A percentile compares a stretch with the other conserved stretches of the same genome.
Evolutionary conservation across 2,329 filamentous ascomycete species (phyloP).

Genomic region (Cladosporium sp.): DNA sequence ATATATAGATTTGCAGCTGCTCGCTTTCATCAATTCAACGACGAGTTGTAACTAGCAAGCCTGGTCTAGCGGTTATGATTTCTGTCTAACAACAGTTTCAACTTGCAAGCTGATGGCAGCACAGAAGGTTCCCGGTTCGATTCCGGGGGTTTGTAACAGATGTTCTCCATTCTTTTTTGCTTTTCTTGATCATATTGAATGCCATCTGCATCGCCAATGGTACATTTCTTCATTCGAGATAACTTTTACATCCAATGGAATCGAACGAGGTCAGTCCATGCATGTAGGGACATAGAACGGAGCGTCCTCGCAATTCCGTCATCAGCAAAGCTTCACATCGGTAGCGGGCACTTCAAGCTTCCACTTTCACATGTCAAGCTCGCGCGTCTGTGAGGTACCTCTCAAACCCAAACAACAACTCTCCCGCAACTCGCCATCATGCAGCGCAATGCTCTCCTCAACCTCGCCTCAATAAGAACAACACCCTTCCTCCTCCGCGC

Average conservation of each 20-base stretch:
- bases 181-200: background rate
- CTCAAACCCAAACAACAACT: background rate
- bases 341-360: background rate
- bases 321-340: too few species aligned
- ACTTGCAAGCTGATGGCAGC: conserved; percentile 6
- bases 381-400: background rate
- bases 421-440: background rate
- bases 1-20: background rate
- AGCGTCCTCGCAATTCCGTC: too few species aligned
- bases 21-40: background rate
- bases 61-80: conserved; percentile 12
- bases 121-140: conserved; percentile 11
- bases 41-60: conserved; percentile 5
- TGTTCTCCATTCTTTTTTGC: background rate
- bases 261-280: too few species aligned
- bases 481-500: background rate
- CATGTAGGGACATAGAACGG: too few species aligned
- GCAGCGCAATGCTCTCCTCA: background rate
- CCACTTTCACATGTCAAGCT: conserved; percentile 2
- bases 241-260: too few species aligned
- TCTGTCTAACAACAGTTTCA: conserved; percentile 11
- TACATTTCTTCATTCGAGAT: too few species aligned
- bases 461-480: background rate
- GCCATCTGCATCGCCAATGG: too few species aligned
- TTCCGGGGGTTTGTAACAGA: conserved; percentile 10